Percentiles rank a stretch among this genome's conserved stretches.
phyloP scores from a whole-genome alignment of 495 filamentous ascomycete species.

The Xylaria nigripes region DNA sequence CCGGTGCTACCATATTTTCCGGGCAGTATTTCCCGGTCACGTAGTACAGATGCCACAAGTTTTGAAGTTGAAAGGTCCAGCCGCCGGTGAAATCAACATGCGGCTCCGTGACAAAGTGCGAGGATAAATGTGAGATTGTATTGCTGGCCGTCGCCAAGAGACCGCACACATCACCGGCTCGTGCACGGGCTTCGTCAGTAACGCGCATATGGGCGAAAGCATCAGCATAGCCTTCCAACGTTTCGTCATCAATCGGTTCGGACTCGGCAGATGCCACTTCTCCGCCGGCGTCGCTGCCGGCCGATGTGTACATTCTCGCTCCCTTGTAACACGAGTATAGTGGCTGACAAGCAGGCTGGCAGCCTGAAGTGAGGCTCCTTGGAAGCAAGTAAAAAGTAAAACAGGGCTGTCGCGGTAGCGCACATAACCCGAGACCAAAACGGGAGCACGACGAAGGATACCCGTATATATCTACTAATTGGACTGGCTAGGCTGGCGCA shows the following conservation, averaged over 20 bases:
- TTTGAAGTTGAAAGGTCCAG: slow-evolving; percentile 13
- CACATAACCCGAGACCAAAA: neutral
- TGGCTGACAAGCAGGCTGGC: neutral
- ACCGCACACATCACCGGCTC: slow-evolving; percentile 6
- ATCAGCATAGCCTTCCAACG: slow-evolving; percentile 8
- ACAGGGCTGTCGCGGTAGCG: neutral
- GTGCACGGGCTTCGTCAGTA: slow-evolving; percentile 8
- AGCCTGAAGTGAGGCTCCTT: neutral
- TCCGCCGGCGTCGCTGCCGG: neutral
- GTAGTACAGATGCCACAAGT: slow-evolving; percentile 13
- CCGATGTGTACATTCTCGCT: slow-evolving; percentile 4
- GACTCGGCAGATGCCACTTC: neutral
- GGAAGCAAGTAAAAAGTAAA: neutral
- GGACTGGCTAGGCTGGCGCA: neutral
- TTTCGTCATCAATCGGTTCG: slow-evolving; percentile 1
- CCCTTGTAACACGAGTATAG: neutral
- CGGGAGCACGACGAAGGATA: neutral
- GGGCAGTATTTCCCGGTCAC: slow-evolving; percentile 6
- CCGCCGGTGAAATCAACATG: slow-evolving; percentile 13
- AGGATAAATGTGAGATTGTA: slow-evolving; percentile 12
- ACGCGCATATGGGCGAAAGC: slow-evolving; percentile 11
- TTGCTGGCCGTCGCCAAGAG: slow-evolving; percentile 8
- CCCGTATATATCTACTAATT: neutral
- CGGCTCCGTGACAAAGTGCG: slow-evolving; percentile 16
- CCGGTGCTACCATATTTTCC: slow-evolving; percentile 5